Base-by-base conservation (phyloP, 306 rosid species). In the Heteromeles arbutifolia region DNA sequence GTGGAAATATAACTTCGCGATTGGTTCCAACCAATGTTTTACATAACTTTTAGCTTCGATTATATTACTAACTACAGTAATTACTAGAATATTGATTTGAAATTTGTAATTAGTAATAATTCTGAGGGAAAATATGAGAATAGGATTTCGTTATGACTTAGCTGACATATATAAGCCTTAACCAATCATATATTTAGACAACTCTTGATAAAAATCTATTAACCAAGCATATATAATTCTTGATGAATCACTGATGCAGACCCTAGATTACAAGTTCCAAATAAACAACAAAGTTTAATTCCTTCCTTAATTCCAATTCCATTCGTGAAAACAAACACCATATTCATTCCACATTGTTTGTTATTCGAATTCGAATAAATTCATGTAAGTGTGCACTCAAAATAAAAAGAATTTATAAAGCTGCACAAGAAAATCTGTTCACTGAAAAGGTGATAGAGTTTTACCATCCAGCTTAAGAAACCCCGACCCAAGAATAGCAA, bases 381-480 rank as follows among this genome's bases (percentile, higher is more conserved):
- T 26, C 22, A 3, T 11, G 78, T 24, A 57, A 18, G 19, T 1
- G 53, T 17, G n/a, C 9, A 43, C 29, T 31, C 11, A 77, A 58
- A 32, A 69, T 64, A 39, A 9, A 50, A 10, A 74, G 57, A 57
- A 15, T 54, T 85, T 52, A 4, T 45, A 50, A 77, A 59, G 32
- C 74, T 66, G 39, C 82, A 73, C 31, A 22, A 74, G 74, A 74
- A 79, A 53, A 57, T 28, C 18, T 61, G 3, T 13, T 32, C 65
- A 14, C 58, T 74, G 62, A 57, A 67, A 67, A 66, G 34, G 61
- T 13, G 24, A 72, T 45, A 67, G 72, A 74, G 53, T 26, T 84
- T 86, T 77, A 94, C 98, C 97, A 74, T 94, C 95, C 67, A 94
- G 97, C 79, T 92, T 92, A 74, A 92, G 97, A 82, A 94, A 90